Evolutionary conservation across 2,329 filamentous ascomycete species (phyloP).

Genomic region (Ceratocystis variospora): DNA sequence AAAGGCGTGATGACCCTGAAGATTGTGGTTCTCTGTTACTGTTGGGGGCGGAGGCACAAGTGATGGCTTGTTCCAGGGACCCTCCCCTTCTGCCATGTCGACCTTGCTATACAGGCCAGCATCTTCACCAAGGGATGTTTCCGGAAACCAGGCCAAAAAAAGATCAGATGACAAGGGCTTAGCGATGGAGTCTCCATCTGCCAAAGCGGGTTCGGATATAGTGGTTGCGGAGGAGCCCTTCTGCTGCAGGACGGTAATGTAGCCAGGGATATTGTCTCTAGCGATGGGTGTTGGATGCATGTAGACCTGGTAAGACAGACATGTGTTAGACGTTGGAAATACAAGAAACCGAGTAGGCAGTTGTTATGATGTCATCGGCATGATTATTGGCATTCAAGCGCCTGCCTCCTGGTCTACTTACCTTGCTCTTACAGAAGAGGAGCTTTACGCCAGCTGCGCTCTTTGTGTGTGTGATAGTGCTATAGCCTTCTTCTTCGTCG

Average conservation of each 20-base stretch:
- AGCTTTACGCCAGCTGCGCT: constrained; percentile 79
- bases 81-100: constrained; percentile 68
- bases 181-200: constrained; percentile 19
- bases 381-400: background rate
- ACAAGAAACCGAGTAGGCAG: background rate
- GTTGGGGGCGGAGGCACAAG: constrained; percentile 86
- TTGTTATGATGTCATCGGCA: background rate
- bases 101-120: constrained; percentile 90
- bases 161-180: constrained; percentile 53
- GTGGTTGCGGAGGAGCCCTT: constrained; percentile 43
- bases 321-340: background rate
- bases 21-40: constrained; percentile 52
- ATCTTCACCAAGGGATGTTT: constrained; percentile 72
- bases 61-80: constrained; percentile 71
- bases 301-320: constrained; percentile 54
- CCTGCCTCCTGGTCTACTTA: constrained; percentile 27
- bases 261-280: constrained; percentile 92
- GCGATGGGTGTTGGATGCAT: constrained; percentile 85
- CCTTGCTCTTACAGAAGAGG: constrained; percentile 93
- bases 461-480: constrained; percentile 72
- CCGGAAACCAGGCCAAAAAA: constrained; percentile 85
- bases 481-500: constrained; percentile 91
- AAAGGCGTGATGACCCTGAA: constrained; percentile 70
- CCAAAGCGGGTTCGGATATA: constrained; percentile 24
- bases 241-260: constrained; percentile 84